Base-by-base conservation (phyloP, 768 basidiomycete species). In the Mycena pura region DNA sequence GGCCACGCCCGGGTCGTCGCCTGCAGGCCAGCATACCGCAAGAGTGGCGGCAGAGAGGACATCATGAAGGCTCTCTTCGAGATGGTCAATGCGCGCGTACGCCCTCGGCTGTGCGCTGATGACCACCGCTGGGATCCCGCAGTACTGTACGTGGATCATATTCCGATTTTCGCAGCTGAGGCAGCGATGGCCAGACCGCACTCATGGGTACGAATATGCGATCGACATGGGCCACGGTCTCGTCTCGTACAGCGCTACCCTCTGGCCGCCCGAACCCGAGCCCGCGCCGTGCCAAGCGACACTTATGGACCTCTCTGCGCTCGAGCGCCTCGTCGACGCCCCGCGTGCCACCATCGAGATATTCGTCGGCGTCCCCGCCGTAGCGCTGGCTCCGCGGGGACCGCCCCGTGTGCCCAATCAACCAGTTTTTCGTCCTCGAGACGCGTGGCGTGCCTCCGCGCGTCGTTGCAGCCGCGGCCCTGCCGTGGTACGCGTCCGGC, bases 141-240 rank as follows among this genome's bases (percentile, higher is more conserved):
- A 15, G 2, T 53, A 60, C 22, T 52, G 50, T 53, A 13, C 27
- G 58, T 52, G 8, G 8, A 5, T 6, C 22, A 13, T 24, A 36
- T 17, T 8, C 27, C 15, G 6, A 25, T 3, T 34, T 24, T 3
- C 7, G 7, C 41, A 27, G 27, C 50, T 53, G 9, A 53, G 27
- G 6, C 17, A n/a, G n/a, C 19, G 9, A 28, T n/a, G n/a, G n/a
- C n/a, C 13, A 60, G 58, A 60, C 36, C 50, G 44, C 34, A 40
- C 44, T 9, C 50, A 46, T 2, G 50, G 44, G 15, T 60, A 60
- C 19, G 58, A 60, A 40, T 60, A 46, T 36, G 58, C 58, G 2
- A 10, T 52, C 40, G 29, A 46, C 17, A 38, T 52, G 27, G 58
- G 58, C 27, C 43, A 44, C 34, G 57, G 40, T 1, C 34, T 59